Evolutionary conservation across 495 filamentous ascomycete genomes (phyloP), one percentile per base, ranked within the genome.

Genomic region (Sphaerosporella brunnea): DNA sequence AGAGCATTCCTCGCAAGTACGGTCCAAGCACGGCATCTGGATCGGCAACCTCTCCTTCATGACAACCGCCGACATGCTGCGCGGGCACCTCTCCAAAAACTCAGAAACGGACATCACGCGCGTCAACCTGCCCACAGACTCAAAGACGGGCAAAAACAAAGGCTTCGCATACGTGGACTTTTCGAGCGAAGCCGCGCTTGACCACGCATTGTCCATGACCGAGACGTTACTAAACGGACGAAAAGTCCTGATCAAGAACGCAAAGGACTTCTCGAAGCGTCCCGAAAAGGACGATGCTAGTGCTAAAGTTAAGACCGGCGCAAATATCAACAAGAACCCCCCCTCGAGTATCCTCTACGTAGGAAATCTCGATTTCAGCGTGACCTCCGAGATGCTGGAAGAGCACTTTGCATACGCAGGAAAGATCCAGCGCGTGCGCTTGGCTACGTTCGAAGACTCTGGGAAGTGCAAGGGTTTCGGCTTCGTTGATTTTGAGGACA

Each of bases 131-230:
- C 90, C 90, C 0, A 64, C 49, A 21, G 66, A 63, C 43, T 68
- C 70, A 44, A 49, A 57, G 4, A 50, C 52, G 0, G 48, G 51
- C 20, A 35, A 73, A 23, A 87, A 96, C 65, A 82, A 77, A 58
- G 92, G 90, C 4, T 99, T 93, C 60, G 92, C 92, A 45, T 96
- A 96, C 55, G 77, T 99, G 45, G 92, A 99, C 59, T 92, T 99
- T 58, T 68, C 74, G 10, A 77, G 62, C n/a, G 57, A 71, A 23
- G 70, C 73, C 16, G 76, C 75, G n/a, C 65, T 81, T 52, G 64
- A 77, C 0, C 72, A 79, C 23, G 86, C 84, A 24, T 64, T 96
- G 51, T 77, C 70, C 0, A 66, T 93, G 42, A 85, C 78, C 13
- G 92, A 99, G 62, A 79, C 77, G 30, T 70, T 87, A 49, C 60